Percentiles rank a stretch among this genome's conserved stretches.
Conservation (phyloP, 768 basidiomycete species). For the Pulveroboletus frians region DNA sequence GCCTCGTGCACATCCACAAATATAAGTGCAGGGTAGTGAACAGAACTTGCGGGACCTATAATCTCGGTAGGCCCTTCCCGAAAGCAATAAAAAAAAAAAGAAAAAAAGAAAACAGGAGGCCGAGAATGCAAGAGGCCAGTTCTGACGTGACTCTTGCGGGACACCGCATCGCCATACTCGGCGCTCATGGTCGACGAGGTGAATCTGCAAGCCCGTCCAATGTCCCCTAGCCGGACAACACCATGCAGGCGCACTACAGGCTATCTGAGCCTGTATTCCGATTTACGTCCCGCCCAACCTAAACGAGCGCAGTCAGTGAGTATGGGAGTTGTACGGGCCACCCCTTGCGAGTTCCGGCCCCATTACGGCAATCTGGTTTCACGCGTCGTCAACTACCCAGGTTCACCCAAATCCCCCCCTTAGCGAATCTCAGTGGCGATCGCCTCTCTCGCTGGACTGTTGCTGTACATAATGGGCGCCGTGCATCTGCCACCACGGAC, state of each 20-base stretch:
- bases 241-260: not conserved
- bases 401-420: slow-evolving; percentile 8
- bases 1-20: slow-evolving; percentile 30
- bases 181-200: slow-evolving; percentile 12
- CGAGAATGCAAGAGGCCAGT: no score
- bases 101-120: no score
- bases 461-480: slow-evolving; percentile 15
- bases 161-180: slow-evolving; percentile 17
- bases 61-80: slow-evolving; percentile 27
- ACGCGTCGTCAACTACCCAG: slow-evolving; percentile 11
- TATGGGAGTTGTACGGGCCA: not conserved
- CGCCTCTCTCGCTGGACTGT: slow-evolving; percentile 4
- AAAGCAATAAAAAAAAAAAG: slow-evolving; percentile 19
- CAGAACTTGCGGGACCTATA: slow-evolving; percentile 26
- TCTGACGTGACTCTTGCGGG: slow-evolving; percentile 15
- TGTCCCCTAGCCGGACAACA: not conserved
- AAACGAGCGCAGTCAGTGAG: not conserved
- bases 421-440: slow-evolving; percentile 24
- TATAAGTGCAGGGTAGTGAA: slow-evolving; percentile 27
- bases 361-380: slow-evolving; percentile 26
- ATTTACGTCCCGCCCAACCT: not conserved
- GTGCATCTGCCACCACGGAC: not conserved
- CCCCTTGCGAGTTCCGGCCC: slow-evolving; percentile 4
- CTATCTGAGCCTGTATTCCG: no score
- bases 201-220: not conserved